These are phyloP conservation scores for Hyaloscypha hepaticicola DNA, from an alignment of 495 filamentous ascomycete species.

Conservation along the genomic window DNA sequence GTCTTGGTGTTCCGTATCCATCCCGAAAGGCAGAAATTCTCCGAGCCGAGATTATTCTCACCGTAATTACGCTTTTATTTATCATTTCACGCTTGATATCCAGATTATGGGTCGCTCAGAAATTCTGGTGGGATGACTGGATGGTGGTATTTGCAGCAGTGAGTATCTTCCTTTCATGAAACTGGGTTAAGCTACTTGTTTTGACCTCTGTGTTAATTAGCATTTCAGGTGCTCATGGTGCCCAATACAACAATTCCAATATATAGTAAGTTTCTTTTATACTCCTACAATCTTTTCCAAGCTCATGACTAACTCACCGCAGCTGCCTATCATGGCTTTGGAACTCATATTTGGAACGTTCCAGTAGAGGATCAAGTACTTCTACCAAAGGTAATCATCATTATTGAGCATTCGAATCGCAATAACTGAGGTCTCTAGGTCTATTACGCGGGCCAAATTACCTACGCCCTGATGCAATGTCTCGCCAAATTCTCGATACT, in stretches of 20 bases:
- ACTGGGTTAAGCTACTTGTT: too few species aligned
- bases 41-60: slow-evolving; percentile 1
- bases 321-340: slow-evolving; percentile 21
- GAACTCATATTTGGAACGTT: slow-evolving; percentile 26
- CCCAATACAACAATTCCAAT: slow-evolving; percentile 19
- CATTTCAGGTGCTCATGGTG: slow-evolving; percentile 14
- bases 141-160: slow-evolving; percentile 8
- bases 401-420: neutral
- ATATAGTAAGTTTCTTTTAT: slow-evolving; percentile 3
- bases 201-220: neutral
- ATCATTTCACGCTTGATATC: slow-evolving; percentile 15
- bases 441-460: slow-evolving; percentile 35
- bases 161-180: neutral
- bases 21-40: slow-evolving; percentile 15
- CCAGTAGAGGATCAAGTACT: neutral
- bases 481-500: slow-evolving; percentile 42
- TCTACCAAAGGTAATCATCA: slow-evolving; percentile 10
- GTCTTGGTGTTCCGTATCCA: slow-evolving; percentile 5
- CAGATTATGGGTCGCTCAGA: slow-evolving; percentile 1
- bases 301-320: neutral
- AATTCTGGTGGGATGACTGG: slow-evolving; percentile 24
- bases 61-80: slow-evolving; percentile 7
- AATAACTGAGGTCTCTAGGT: slow-evolving; percentile 4
- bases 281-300: neutral
- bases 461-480: slow-evolving; percentile 42